Evolutionary conservation across 345 rosid species (phyloP).

Genomic region (Ricinus communis): DNA sequence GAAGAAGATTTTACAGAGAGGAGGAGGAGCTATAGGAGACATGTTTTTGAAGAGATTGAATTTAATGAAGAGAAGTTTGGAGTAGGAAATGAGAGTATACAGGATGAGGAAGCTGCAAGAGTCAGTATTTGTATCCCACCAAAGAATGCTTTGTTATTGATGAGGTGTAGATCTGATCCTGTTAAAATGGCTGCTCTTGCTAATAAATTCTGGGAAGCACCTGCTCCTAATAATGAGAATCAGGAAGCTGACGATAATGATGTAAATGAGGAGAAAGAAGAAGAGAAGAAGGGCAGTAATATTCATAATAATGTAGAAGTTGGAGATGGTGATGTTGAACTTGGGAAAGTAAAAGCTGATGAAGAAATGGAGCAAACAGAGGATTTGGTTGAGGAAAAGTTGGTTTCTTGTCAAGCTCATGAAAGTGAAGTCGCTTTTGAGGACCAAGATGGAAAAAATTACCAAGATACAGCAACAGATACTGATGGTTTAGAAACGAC

Average conservation of each 20-base stretch:
- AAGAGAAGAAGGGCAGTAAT: conserved; percentile 21
- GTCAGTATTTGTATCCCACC: conserved; percentile 73
- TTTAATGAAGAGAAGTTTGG: conserved; percentile 39
- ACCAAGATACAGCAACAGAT: conserved; percentile 11
- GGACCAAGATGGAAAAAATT: conserved; percentile 16
- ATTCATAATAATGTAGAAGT: background rate
- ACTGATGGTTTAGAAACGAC: background rate
- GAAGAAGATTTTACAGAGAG: conserved; percentile 31
- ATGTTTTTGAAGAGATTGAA: conserved; percentile 68
- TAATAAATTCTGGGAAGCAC: conserved; percentile 65
- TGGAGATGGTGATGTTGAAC: background rate
- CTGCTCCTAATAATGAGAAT: conserved; percentile 28
- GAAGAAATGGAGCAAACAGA: conserved; percentile 39
- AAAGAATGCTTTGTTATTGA: conserved; percentile 78
- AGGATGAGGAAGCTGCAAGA: conserved; percentile 46
- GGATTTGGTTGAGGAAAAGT: conserved; percentile 31
- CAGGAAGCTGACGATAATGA: conserved; percentile 14
- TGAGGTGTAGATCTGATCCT: conserved; percentile 97
- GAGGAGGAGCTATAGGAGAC: conserved; percentile 65
- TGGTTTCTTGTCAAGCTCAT: conserved; percentile 27
- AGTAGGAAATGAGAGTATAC: conserved; percentile 15
- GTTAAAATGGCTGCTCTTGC: conserved; percentile 88
- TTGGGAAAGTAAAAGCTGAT: background rate
- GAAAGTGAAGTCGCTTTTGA: conserved; percentile 21
- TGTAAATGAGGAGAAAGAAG: conserved; percentile 13